Base-by-base conservation (phyloP, 2,329 filamentous ascomycete species). In the Calycina herbarum region DNA sequence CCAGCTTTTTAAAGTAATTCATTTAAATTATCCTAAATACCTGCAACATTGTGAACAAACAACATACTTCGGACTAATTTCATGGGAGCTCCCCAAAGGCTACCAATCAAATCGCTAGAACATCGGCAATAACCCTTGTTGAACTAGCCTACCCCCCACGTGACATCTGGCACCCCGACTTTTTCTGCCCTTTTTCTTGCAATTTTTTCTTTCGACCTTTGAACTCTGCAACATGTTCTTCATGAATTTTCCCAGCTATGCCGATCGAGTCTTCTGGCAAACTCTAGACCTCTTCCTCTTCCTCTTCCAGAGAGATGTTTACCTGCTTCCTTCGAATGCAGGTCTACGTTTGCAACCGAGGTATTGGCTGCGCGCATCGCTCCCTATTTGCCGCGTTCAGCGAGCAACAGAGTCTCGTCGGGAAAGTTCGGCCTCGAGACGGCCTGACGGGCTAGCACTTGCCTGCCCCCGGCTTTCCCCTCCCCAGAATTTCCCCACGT, bases 301-400 rank as follows among this genome's bases (percentile, higher is more conserved):
- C 20, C 20, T 20, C 20, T 4, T 42, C 11, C 42, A 45, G 17
- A n/a, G n/a, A 17, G 42, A 45, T 45, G 42, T 45, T 20, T n/a
- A 33, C 31, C 10, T 11, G 2, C n/a, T 8, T 51, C 20, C 7
- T 51, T 51, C n/a, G n/a, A 51, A 51, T 51, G 45, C 8, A 51
- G 45, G 3, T 15, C 8, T 51, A 24, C 2, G 7, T 51, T 51
- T 51, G 45, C 45, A 51, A 51, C 45, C 58, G 31, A 57, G 54
- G 27, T 35, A 17, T 35, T 42, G 24, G 35, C 20, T 61, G 35
- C 38, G 40, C 6, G 20, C 60, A 5, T 56, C 40, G 40, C 60
- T 29, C 59, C 27, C 13, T 51, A 24, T 54, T 17, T 56, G 27
- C 60, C 60, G 60, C 48, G 48, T 62, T 62, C 60, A 62, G 60